Conservation (phyloP, 148 eudicot genomes). For the Fallopia convolvulus region DNA sequence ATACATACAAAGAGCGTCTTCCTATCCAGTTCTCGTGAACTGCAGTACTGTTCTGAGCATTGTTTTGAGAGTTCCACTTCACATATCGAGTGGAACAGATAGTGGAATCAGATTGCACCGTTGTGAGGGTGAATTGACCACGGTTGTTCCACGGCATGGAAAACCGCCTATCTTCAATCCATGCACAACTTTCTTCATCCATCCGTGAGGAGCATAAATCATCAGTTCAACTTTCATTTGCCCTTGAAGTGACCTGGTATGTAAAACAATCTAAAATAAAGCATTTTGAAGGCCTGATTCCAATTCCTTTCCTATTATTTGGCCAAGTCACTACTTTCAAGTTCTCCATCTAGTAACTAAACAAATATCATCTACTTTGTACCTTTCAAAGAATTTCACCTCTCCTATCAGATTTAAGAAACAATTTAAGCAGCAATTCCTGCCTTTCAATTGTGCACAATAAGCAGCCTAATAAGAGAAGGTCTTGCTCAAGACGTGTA, state of each 20-base stretch:
- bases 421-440: background rate
- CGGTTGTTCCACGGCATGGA: background rate
- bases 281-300: background rate
- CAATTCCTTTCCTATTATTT: background rate
- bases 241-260: constrained; percentile 5
- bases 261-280: constrained; percentile 4
- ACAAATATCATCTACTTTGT: background rate
- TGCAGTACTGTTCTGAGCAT: background rate
- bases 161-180: background rate
- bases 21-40: background rate
- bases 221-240: background rate
- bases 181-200: background rate
- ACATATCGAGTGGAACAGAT: background rate
- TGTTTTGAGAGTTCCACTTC: background rate
- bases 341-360: background rate
- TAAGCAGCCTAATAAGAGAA: background rate
- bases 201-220: background rate
- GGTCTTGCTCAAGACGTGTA: background rate
- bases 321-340: background rate
- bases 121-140: background rate
- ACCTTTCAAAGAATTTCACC: too few relatives aligned
- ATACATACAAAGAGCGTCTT: background rate
- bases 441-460: background rate
- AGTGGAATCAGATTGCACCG: background rate
- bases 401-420: background rate